Evolutionary conservation across 2,329 filamentous ascomycete genomes (phyloP).

Genomic region (Dactylellina sp.): DNA sequence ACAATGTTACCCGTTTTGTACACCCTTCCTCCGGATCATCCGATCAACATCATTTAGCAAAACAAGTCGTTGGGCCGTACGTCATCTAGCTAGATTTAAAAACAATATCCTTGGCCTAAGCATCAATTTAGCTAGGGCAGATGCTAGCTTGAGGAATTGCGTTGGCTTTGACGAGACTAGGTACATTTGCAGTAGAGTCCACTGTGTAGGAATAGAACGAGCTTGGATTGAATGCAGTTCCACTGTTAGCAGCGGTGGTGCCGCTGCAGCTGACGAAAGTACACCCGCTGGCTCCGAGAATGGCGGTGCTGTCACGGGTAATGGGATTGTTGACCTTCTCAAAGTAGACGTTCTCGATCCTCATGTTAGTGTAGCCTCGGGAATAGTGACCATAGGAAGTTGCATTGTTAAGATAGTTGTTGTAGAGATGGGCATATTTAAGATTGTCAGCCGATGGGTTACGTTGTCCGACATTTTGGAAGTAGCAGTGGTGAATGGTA

Average conservation of each 20-base stretch:
- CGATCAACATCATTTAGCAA: too few relatives aligned
- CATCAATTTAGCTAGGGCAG: constrained; percentile 51
- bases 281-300: constrained; percentile 55
- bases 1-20: too few relatives aligned
- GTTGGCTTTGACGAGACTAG: constrained; percentile 53
- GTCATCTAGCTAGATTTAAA: too few relatives aligned
- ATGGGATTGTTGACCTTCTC: constrained; percentile 59
- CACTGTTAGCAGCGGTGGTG: constrained; percentile 54
- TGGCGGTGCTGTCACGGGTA: constrained; percentile 55
- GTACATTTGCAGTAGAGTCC: constrained; percentile 57
- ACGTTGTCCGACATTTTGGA: constrained; percentile 58
- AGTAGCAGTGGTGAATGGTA: constrained; percentile 60
- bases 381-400: constrained; percentile 60
- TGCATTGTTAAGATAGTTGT: constrained; percentile 59
- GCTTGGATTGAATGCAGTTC: constrained; percentile 57
- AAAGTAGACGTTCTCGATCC: constrained; percentile 59
- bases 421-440: constrained; percentile 58
- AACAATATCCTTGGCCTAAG: too few relatives aligned
- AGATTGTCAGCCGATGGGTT: constrained; percentile 59
- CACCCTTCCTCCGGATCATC: too few relatives aligned
- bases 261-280: constrained; percentile 59
- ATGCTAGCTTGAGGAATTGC: constrained; percentile 52
- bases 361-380: constrained; percentile 58
- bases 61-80: too few relatives aligned
- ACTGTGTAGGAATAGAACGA: constrained; percentile 58